Base-by-base conservation (phyloP, 345 rosid genomes). In the Sisymbrium altissimum region DNA sequence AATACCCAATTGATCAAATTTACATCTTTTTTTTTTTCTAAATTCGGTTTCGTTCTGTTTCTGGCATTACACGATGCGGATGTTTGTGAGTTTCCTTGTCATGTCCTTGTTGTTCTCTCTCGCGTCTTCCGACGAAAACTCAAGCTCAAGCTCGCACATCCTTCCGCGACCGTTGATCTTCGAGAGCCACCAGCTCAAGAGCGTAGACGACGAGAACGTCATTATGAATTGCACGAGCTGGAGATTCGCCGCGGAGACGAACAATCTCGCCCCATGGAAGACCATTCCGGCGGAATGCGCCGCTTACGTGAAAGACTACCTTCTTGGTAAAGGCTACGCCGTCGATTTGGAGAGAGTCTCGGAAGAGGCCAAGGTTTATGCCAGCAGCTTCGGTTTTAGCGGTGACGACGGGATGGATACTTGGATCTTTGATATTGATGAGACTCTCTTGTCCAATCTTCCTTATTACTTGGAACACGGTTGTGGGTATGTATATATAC, bases 371-470 rank as follows among this genome's bases (percentile, higher is more conserved):
- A 82, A 69, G 21, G 66, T 64, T 50, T 91, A 60, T 39, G 98
- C 95, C 1, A 81, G 70, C 85, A 82, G 81, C 68, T 68, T 87
- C 50, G 72, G 83, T 56, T 39, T 84, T 79, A 23, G 49, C 55
- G 91, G 83, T 76, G 56, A 68, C 43, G 56, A 72, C 30, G 97
- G 90, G 1, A 86, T 82, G 66, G 96, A 93, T 74, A 82, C 67
- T 30, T 91, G 98, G 98, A 70, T 91, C 70, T 93, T 93, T 64
- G 98, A 93, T 78, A 71, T 93, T 59, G 98, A 91, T 49, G 98
- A 93, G 74, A 93, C 97, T 53, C 73, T 93, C 73, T 84, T 93
- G 71, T 91, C 98, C 18, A 88, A 93, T 84, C 88, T 93, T 45
- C 97, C 96, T 0, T 91, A 91, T 54, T 93, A 93, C 69, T 55